Evolutionary conservation across 148 eudicot genomes (phyloP).

Genomic region (Amaranthus cruentus): DNA sequence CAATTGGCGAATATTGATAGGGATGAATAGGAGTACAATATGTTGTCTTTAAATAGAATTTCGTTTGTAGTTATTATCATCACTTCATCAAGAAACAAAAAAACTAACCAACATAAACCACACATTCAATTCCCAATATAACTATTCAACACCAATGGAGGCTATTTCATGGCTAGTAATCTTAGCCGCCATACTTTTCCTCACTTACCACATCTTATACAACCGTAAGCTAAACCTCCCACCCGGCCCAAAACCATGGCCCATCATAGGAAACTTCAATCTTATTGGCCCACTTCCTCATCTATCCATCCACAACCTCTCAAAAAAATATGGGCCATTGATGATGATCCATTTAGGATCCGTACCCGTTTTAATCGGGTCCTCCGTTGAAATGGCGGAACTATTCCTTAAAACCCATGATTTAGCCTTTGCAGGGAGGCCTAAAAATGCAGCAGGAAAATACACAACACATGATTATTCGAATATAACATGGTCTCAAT

Average conservation of each 20-base stretch:
- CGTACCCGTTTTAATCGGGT: slow-evolving; percentile 53
- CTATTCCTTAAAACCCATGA: slow-evolving; percentile 68
- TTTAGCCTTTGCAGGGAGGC: slow-evolving; percentile 51
- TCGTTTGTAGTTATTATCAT: no score
- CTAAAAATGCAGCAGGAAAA: slow-evolving; percentile 72
- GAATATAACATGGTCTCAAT: slow-evolving; percentile 90
- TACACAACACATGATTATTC: slow-evolving; percentile 78
- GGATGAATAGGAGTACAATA: no score
- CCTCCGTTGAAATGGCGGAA: slow-evolving; percentile 66
- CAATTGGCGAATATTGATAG: no score
- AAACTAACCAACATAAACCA: no score
- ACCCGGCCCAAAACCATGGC: slow-evolving; percentile 93
- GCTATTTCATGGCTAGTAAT: no score
- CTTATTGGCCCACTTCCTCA: slow-evolving; percentile 79
- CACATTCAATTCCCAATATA: no score
- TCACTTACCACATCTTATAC: no score
- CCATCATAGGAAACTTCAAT: slow-evolving; percentile 87
- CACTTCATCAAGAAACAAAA: no score
- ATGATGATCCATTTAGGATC: slow-evolving; percentile 75
- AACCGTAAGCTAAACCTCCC: slow-evolving; percentile 44
- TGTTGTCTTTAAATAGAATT: no score
- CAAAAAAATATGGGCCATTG: slow-evolving; percentile 59
- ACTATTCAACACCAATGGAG: no score
- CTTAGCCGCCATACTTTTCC: no score
- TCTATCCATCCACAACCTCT: slow-evolving; percentile 57